Conservation (phyloP, 148 eudicot species). For the Rhododendron molle region DNA sequence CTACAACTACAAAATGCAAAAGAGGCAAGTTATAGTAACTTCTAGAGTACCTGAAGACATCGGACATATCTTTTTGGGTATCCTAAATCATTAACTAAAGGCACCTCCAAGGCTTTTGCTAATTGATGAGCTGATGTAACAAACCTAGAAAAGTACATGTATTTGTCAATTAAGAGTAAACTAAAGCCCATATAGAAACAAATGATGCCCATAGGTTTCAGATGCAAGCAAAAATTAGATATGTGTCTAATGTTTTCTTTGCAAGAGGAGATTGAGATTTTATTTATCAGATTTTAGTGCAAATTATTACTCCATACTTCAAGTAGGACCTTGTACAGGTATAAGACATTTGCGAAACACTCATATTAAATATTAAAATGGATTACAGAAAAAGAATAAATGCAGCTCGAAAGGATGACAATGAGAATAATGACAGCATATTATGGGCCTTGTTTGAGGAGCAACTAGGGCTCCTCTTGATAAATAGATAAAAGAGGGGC, state of each 20-base stretch:
- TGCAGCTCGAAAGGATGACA: background rate
- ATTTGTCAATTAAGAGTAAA: background rate
- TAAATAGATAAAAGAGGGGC: background rate
- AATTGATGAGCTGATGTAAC: constrained; percentile 63
- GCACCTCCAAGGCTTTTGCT: constrained; percentile 79
- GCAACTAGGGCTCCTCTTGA: background rate
- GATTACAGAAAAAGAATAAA: background rate
- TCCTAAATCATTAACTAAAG: constrained; percentile 82
- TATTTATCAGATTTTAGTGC: background rate
- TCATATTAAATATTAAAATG: background rate
- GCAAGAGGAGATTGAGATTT: background rate
- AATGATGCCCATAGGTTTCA: background rate
- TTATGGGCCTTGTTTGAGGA: background rate
- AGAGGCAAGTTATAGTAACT: background rate
- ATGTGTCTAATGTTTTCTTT: background rate
- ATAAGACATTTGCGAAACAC: background rate
- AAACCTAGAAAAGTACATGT: constrained; percentile 39
- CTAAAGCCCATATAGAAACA: background rate
- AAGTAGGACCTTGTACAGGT: background rate
- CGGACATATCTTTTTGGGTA: constrained; percentile 93
- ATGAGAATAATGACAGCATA: background rate
- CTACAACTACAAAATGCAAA: background rate
- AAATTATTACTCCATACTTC: background rate
- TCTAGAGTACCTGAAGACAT: constrained; percentile 65
- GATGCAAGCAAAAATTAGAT: background rate